Evolutionary conservation across 2,329 filamentous ascomycete species (phyloP).

Genomic region (Gremmenia infestans): DNA sequence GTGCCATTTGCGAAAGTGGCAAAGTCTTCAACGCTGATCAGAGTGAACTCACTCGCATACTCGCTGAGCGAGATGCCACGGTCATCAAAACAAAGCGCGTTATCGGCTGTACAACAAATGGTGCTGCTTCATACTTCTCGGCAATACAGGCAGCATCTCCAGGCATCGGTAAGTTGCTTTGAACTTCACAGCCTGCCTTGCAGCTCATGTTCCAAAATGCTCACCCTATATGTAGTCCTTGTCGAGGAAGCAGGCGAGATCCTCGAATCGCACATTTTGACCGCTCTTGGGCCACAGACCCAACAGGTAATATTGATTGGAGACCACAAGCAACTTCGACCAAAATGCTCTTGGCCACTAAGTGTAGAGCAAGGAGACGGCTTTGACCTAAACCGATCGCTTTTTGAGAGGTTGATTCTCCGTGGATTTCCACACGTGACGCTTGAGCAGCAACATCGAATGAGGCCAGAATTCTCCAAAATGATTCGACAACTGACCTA

Average conservation of each 20-base stretch:
- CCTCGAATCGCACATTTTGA: slow-evolving; percentile 61
- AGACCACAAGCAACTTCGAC: slow-evolving; percentile 68
- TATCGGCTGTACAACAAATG: slow-evolving; percentile 68
- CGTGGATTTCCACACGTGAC: slow-evolving; percentile 49
- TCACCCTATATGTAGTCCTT: slow-evolving; percentile 31
- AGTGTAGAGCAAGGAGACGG: slow-evolving; percentile 60
- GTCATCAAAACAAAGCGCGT: slow-evolving; percentile 52
- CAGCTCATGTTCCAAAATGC: background rate
- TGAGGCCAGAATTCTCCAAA: slow-evolving; percentile 61
- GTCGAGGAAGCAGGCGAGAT: slow-evolving; percentile 74
- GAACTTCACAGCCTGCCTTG: background rate
- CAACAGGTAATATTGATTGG: slow-evolving; percentile 67
- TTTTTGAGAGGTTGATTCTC: slow-evolving; percentile 64
- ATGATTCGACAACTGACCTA: slow-evolving; percentile 57
- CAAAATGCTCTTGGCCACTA: slow-evolving; percentile 58
- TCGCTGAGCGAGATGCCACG: slow-evolving; percentile 37
- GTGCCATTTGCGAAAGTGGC: slow-evolving; percentile 36
- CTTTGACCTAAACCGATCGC: slow-evolving; percentile 60
- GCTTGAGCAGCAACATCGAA: slow-evolving; percentile 60
- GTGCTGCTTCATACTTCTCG: slow-evolving; percentile 55
- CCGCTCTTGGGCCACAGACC: slow-evolving; percentile 49
- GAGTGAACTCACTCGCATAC: slow-evolving; percentile 38
- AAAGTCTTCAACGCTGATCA: slow-evolving; percentile 40
- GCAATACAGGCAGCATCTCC: slow-evolving; percentile 50
- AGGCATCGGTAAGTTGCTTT: slow-evolving; percentile 41